Conservation (phyloP, 352 stramenopile genomes). For the Pythium monospermum region DNA sequence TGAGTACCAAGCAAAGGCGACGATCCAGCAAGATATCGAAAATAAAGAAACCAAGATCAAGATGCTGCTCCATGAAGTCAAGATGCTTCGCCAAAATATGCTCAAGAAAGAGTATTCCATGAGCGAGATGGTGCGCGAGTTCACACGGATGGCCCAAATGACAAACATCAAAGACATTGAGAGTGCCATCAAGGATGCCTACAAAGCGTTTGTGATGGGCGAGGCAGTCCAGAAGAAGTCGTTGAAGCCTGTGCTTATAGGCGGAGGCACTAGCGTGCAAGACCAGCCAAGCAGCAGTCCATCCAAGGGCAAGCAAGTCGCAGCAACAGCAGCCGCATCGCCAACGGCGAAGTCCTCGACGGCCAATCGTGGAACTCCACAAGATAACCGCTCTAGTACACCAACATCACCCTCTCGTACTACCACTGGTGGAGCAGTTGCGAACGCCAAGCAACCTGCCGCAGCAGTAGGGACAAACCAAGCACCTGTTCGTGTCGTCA, state of each 20-base stretch:
- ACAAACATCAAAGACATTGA: conserved; percentile 81
- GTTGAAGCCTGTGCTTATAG: conserved; percentile 21
- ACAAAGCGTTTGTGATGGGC: conserved; percentile 69
- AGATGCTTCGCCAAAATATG: conserved; percentile 61
- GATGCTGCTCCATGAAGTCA: conserved; percentile 69
- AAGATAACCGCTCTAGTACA: neutral
- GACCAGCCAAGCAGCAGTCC: conserved; percentile 3
- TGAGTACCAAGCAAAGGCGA: conserved; percentile 61
- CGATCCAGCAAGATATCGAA: conserved; percentile 55
- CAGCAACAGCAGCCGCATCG: no score
- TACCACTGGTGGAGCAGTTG: no score
- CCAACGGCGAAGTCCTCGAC: no score
- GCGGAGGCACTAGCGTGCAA: neutral
- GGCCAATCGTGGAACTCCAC: no score
- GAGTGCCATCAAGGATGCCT: conserved; percentile 71
- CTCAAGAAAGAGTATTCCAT: conserved; percentile 78
- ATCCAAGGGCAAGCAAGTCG: conserved; percentile 10
- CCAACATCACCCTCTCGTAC: neutral
- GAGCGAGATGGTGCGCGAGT: conserved; percentile 75
- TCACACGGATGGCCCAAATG: conserved; percentile 63
- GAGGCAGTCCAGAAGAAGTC: conserved; percentile 61
- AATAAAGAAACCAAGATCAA: conserved; percentile 76
- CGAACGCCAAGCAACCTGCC: conserved; percentile 7
- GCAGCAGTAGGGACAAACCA: conserved; percentile 8
- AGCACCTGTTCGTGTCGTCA: neutral